phyloP scores from a whole-genome alignment of 306 rosid genomes.

The Cicer pinnatifidum region DNA sequence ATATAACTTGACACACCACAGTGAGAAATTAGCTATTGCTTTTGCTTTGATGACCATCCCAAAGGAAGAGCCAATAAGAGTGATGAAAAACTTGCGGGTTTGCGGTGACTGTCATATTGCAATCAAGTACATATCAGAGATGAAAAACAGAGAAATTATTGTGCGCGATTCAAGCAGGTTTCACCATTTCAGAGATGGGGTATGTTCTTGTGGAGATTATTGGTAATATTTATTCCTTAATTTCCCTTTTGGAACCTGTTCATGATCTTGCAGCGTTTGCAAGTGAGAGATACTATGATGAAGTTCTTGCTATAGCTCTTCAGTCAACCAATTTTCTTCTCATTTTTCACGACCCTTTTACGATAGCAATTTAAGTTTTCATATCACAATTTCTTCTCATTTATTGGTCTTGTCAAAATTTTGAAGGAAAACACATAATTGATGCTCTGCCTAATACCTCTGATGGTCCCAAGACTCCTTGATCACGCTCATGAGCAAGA shows the following conservation, averaged over 20 bases:
- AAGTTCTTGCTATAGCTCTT: constrained; percentile 29
- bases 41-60: constrained; percentile 75
- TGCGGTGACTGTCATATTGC: constrained; percentile 82
- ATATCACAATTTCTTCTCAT: background rate
- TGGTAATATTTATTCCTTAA: constrained; percentile 52
- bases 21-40: constrained; percentile 87
- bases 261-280: constrained; percentile 13
- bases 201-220: constrained; percentile 84
- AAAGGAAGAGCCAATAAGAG: constrained; percentile 64
- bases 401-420: background rate
- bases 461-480: background rate
- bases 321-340: constrained; percentile 20
- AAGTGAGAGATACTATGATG: constrained; percentile 43
- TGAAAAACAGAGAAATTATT: constrained; percentile 61
- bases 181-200: constrained; percentile 82
- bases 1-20: constrained; percentile 70
- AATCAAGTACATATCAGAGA: constrained; percentile 69
- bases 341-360: constrained; percentile 25
- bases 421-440: background rate
- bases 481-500: background rate
- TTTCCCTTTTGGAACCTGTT: constrained; percentile 29
- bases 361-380: background rate
- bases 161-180: constrained; percentile 77
- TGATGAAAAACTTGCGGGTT: constrained; percentile 85
- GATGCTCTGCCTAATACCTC: constrained; percentile 5